phyloP scores from a whole-genome alignment of 805 yeast species.

The Candida vartiovaarae region DNA sequence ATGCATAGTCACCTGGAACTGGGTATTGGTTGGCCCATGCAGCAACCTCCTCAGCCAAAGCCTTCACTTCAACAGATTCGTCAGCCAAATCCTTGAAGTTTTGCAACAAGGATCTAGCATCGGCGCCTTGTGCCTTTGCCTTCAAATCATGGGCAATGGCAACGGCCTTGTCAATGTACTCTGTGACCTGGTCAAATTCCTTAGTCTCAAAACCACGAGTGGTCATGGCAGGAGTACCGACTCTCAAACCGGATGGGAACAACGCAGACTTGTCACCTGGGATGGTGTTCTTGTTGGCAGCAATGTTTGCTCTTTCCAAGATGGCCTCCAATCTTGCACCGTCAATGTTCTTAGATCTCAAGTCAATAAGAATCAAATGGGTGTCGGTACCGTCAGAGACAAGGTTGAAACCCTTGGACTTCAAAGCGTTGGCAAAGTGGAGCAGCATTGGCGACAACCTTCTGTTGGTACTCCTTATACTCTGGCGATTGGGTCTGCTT shows the following conservation, averaged over 20 bases:
- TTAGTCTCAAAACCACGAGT: constrained; percentile 81
- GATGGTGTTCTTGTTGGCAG: constrained; percentile 92
- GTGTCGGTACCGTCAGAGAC: constrained; percentile 95
- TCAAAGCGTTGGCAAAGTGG: constrained; percentile 64
- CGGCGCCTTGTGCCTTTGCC: constrained; percentile 47
- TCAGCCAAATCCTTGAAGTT: constrained; percentile 68
- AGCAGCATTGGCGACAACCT: constrained; percentile 78
- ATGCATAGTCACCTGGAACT: constrained; percentile 69
- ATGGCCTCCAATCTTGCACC: constrained; percentile 95
- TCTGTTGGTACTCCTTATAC: constrained; percentile 77
- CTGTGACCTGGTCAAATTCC: constrained; percentile 78
- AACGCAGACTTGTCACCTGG: constrained; percentile 96
- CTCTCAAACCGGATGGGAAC: constrained; percentile 93
- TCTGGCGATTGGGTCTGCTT: constrained; percentile 89
- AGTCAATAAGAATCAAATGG: constrained; percentile 80
- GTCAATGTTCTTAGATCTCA: constrained; percentile 71
- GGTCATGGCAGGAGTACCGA: constrained; percentile 98
- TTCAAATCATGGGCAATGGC: constrained; percentile 58
- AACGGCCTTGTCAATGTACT: constrained; percentile 74
- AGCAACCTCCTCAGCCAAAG: constrained; percentile 57
- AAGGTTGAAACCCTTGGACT: constrained; percentile 56
- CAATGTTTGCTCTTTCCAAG: constrained; percentile 84
- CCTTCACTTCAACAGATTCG: constrained; percentile 52
- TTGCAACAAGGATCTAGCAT: constrained; percentile 52
- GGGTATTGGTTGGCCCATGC: constrained; percentile 73